Percentiles rank a stretch among this genome's conserved stretches.
Evolutionary conservation across 1,139 yeast genomes (phyloP).

Genomic region (Petasospora fabianii): DNA sequence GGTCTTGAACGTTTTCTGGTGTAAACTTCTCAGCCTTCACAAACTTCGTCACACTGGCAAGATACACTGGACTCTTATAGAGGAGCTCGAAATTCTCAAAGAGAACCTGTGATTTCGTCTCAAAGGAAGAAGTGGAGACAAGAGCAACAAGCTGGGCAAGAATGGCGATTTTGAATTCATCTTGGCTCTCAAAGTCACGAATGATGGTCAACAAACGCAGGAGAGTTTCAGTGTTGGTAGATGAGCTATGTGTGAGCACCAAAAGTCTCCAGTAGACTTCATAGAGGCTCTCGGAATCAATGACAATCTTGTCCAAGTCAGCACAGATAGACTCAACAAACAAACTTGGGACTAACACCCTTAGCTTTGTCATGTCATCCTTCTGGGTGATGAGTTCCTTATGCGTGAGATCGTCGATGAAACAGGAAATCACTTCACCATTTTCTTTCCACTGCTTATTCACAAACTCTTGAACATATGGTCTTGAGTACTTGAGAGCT

Average conservation of each 20-base stretch:
- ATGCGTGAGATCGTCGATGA: slow-evolving; percentile 36
- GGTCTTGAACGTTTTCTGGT: slow-evolving; percentile 7
- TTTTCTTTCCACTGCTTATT: slow-evolving; percentile 34
- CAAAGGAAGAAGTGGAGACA: slow-evolving; percentile 6
- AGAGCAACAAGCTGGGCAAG: slow-evolving; percentile 18
- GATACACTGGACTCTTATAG: slow-evolving; percentile 13
- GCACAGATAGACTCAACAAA: slow-evolving; percentile 8
- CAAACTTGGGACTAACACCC: slow-evolving; percentile 16
- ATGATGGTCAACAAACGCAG: slow-evolving; percentile 14
- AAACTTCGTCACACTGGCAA: slow-evolving; percentile 12
- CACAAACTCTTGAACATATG: slow-evolving; percentile 48
- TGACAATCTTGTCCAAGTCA: slow-evolving; percentile 4
- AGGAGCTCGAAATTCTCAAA: slow-evolving; percentile 14
- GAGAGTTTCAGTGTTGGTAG: slow-evolving; percentile 14
- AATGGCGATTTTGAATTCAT: slow-evolving; percentile 17
- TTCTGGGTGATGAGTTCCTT: slow-evolving; percentile 21
- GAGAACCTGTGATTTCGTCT: slow-evolving; percentile 6
- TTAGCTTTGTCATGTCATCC: slow-evolving; percentile 20
- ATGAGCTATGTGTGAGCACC: slow-evolving; percentile 21
- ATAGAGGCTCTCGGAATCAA: slow-evolving; percentile 17
- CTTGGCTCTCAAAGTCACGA: slow-evolving; percentile 1
- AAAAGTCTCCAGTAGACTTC: slow-evolving; percentile 28
- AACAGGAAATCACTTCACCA: slow-evolving; percentile 41
- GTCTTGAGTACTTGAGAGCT: slow-evolving; percentile 39
- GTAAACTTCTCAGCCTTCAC: slow-evolving; percentile 8